A percentile compares a stretch with the other conserved stretches of the same genome.
Evolutionary conservation across 2,329 filamentous ascomycete species (phyloP).

Genomic region (Bipolaris sorokiniana): DNA sequence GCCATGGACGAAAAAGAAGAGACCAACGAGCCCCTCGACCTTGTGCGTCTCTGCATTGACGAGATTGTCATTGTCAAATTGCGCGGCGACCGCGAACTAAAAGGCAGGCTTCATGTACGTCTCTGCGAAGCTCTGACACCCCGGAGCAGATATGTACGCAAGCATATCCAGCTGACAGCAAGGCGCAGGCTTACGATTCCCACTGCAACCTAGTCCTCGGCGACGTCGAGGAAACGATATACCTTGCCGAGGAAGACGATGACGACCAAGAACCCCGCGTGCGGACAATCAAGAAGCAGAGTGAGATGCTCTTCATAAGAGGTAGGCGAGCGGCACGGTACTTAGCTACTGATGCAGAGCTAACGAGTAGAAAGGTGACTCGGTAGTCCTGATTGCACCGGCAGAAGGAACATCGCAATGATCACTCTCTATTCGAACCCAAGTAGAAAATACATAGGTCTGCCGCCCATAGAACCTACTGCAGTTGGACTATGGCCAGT

Average conservation of each 20-base stretch:
- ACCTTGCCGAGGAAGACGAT: slow-evolving; percentile 87
- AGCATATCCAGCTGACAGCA: slow-evolving; percentile 16
- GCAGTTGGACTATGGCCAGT: not conserved
- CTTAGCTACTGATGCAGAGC: not conserved
- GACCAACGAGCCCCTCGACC: slow-evolving; percentile 86
- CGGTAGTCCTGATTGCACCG: slow-evolving; percentile 58
- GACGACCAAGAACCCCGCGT: slow-evolving; percentile 67
- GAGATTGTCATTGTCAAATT: slow-evolving; percentile 98
- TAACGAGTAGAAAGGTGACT: slow-evolving; percentile 50
- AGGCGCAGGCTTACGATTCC: slow-evolving; percentile 86
- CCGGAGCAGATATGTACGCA: not conserved
- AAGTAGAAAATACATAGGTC: slow-evolving; percentile 8
- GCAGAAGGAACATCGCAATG: slow-evolving; percentile 39
- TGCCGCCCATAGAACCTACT: not conserved
- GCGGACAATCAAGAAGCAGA: slow-evolving; percentile 89
- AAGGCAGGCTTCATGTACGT: slow-evolving; percentile 87
- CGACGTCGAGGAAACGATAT: slow-evolving; percentile 97
- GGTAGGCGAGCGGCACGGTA: slow-evolving; percentile 58
- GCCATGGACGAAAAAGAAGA: slow-evolving; percentile 85
- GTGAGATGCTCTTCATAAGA: slow-evolving; percentile 98
- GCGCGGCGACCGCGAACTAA: slow-evolving; percentile 91
- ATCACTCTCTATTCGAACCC: slow-evolving; percentile 13
- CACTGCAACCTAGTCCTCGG: slow-evolving; percentile 97
- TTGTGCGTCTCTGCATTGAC: slow-evolving; percentile 91
- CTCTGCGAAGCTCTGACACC: slow-evolving; percentile 5